Evolutionary conservation across 345 rosid species (phyloP).

Genomic region (Toxicodendron radicans): DNA sequence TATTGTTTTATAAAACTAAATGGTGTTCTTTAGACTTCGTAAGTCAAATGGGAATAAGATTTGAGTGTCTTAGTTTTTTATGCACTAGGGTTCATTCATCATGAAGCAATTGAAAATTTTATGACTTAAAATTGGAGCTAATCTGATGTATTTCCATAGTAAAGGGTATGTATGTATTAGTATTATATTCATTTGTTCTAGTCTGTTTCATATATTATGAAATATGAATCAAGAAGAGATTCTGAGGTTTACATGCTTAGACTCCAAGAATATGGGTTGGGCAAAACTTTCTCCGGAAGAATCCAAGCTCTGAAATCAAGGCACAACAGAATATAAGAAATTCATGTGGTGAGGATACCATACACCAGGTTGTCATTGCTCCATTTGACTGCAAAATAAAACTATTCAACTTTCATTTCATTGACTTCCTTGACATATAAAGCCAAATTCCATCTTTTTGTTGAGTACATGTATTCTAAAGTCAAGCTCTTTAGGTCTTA

Average conservation of each 20-base stretch:
- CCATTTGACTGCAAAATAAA: conserved; percentile 8
- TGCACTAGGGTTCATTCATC: no score
- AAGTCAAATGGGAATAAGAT: no score
- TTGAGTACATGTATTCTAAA: neutral
- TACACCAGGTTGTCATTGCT: conserved; percentile 25
- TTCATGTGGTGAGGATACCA: neutral
- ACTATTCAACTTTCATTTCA: conserved; percentile 12
- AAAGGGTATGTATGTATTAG: no score
- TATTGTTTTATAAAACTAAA: no score
- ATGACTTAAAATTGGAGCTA: no score
- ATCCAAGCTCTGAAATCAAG: conserved; percentile 8
- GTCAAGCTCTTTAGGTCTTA: neutral
- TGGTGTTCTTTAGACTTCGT: no score
- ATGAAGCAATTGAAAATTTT: no score
- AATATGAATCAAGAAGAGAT: neutral
- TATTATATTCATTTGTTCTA: neutral
- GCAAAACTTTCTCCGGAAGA: conserved; percentile 16
- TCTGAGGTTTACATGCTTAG: conserved; percentile 11
- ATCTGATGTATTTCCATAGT: neutral
- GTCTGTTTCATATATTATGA: neutral
- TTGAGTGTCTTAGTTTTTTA: no score
- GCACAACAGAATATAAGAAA: conserved; percentile 11
- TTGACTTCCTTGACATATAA: conserved; percentile 11
- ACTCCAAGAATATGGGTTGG: conserved; percentile 19
- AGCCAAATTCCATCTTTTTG: conserved; percentile 15